Base-by-base conservation (phyloP, 306 rosid species). In the Malus sieversii region DNA sequence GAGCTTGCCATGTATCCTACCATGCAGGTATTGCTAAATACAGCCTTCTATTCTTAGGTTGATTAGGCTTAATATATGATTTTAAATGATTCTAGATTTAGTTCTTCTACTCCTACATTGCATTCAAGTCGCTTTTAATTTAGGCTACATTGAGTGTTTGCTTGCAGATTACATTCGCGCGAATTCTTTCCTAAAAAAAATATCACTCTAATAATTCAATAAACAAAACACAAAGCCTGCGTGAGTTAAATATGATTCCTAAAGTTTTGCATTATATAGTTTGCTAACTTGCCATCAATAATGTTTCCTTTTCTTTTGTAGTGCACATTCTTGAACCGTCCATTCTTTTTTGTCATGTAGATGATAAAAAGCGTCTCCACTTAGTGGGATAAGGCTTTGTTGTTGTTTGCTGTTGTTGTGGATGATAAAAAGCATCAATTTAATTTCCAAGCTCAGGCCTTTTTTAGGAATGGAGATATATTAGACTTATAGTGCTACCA, bases 1-100 rank as follows among this genome's bases (percentile, higher is more conserved):
- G 98, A 96, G 91, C 98, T 96, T 84, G 99, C 92, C 22, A 77
- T 90, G 18, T 96, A 96, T 85, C 62, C 88, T 72, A 80, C 80
- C 80, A 22, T 90, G 79, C 99, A 96, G 99, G 99, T 92, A 90
- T 71, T 65, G 38, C 22, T 35, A 27, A 42, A 18, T 68, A 32
- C 73, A 20, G 35, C 23, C 40, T 72, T 30, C 18, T 51, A 73
- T 71, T 77, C 77, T 76, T n/a, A 38, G 32, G 12, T 19, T 13
- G 46, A 32, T 11, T 59, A 48, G 8, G 27, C 16, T 22, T 46
- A 10, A 2, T 75, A 3, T 75, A 12, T 51, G 71, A 14, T 51
- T 72, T 27, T 66, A 48, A 4, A 4, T 14, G 9, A 20, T 65
- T 64, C n/a, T 52, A n/a, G 4, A 55, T 33, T 40, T 38, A 38